phyloP scores from a whole-genome alignment of 345 rosid species.

The Tarenaya hassleriana region DNA sequence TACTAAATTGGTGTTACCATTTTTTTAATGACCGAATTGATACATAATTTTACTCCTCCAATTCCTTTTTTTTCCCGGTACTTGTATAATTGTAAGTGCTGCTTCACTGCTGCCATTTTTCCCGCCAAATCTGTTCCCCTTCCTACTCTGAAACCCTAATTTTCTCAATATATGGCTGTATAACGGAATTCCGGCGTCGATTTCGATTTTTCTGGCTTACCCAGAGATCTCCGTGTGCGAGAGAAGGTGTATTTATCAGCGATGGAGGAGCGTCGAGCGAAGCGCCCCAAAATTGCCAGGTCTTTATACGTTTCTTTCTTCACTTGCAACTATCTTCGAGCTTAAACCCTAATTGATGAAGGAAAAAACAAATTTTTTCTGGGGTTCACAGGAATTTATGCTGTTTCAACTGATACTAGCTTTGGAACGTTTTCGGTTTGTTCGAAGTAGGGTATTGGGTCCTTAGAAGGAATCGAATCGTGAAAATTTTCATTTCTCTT shows the following conservation, averaged over 20 bases:
- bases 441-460: background rate
- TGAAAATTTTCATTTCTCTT: background rate
- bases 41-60: too few relatives aligned
- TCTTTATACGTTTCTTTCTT: conserved; percentile 1
- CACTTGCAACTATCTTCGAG: background rate
- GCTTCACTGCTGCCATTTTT: too few relatives aligned
- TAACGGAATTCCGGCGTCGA: background rate
- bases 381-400: background rate
- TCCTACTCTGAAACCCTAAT: background rate
- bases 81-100: too few relatives aligned
- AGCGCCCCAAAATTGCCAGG: conserved; percentile 49
- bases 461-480: background rate
- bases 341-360: too few relatives aligned
- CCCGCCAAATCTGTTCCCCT: background rate
- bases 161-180: background rate
- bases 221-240: background rate
- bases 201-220: conserved; percentile 8
- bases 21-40: too few relatives aligned
- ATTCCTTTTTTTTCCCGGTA: too few relatives aligned
- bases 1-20: too few relatives aligned
- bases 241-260: background rate
- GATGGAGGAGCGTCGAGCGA: conserved; percentile 46
- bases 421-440: background rate
- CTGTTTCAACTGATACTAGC: background rate
- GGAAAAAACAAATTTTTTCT: too few relatives aligned